phyloP scores from a whole-genome alignment of 192 early-diverging fungal genomes.

The Geranomyces variabilis region DNA sequence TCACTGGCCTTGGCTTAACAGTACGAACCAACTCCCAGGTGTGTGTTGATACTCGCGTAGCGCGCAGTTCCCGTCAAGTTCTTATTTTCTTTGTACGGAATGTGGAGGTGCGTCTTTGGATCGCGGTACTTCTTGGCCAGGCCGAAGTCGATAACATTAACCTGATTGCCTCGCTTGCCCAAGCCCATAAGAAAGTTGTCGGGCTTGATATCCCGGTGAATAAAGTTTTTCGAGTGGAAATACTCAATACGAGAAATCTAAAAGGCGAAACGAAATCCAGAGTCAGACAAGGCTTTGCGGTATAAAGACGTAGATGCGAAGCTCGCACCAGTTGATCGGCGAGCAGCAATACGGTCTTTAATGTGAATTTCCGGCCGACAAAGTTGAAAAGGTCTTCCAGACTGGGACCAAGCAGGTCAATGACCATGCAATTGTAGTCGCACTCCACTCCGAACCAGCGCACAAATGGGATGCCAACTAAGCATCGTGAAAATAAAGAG shows the following conservation, averaged over 20 bases:
- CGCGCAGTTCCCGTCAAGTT: slow-evolving; percentile 68
- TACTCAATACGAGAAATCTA: slow-evolving; percentile 70
- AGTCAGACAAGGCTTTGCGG: background rate
- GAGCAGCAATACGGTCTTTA: slow-evolving; percentile 65
- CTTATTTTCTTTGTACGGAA: slow-evolving; percentile 71
- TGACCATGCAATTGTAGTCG: slow-evolving; percentile 69
- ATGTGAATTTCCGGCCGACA: slow-evolving; percentile 63
- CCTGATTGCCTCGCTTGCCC: slow-evolving; percentile 65
- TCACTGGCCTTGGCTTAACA: slow-evolving; percentile 8
- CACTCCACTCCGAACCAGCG: slow-evolving; percentile 61
- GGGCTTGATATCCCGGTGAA: slow-evolving; percentile 68
- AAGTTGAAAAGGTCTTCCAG: slow-evolving; percentile 71
- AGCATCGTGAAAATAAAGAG: no score
- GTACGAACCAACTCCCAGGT: slow-evolving; percentile 48
- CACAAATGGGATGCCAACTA: slow-evolving; percentile 70
- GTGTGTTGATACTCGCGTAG: slow-evolving; percentile 65
- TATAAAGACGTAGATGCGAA: background rate
- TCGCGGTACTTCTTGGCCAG: slow-evolving; percentile 69
- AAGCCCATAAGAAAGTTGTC: slow-evolving; percentile 69
- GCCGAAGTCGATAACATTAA: slow-evolving; percentile 71
- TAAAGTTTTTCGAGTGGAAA: slow-evolving; percentile 70
- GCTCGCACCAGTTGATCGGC: slow-evolving; percentile 62
- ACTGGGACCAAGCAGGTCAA: slow-evolving; percentile 63
- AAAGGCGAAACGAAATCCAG: background rate
- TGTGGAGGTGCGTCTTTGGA: slow-evolving; percentile 66